Base-by-base conservation (phyloP, 352 stramenopile species). In the Globisporangium echinulatum region DNA sequence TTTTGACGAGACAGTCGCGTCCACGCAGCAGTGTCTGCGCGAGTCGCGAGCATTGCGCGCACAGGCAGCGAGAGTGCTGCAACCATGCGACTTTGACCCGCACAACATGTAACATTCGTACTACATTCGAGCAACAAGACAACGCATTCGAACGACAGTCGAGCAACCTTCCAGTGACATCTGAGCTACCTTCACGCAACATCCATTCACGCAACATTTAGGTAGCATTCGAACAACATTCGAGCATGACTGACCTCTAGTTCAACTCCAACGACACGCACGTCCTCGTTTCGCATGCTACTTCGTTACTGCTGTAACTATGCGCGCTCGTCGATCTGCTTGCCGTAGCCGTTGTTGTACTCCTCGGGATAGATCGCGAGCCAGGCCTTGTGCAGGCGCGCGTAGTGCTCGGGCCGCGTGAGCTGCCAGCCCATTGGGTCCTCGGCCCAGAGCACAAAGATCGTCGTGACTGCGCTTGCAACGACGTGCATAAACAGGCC, bases 381-480 rank as follows among this genome's bases (percentile, higher is more conserved):
- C 85, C 85, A 94, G 14, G 82, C 79, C 48, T 70, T 77, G 65
- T 92, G 79, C 38, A 94, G 70, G 17, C 66, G 71, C 52, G 85
- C 65, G 71, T 91, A 92, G 59, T 85, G 75, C 9, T 89, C 66
- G 1, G 82, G 85, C 0, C 73, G 83, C 39, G 81, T 93, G 51
- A 88, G 59, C 51, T 90, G 76, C 82, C 79, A 92, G 37, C 76
- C 76, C 38, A 77, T 68, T 36, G 85, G 85, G 65, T 93, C 85
- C 60, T 94, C 85, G 6, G 83, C 83, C 76, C 79, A 94, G 7
- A 92, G 71, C 52, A 94, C 81, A 63, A 93, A 94, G 17, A 94
- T 74, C 7, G 85, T 93, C 33, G 82, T 88, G 9, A 94, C 83
- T 3, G 85, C 85, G 39, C 74, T 87, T 7, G 74, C 67, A 37